A percentile compares a stretch with the other conserved stretches of the same genome.
Evolutionary conservation across 768 basidiomycete genomes (phyloP).

Genomic region (Solioccasus polychromus): DNA sequence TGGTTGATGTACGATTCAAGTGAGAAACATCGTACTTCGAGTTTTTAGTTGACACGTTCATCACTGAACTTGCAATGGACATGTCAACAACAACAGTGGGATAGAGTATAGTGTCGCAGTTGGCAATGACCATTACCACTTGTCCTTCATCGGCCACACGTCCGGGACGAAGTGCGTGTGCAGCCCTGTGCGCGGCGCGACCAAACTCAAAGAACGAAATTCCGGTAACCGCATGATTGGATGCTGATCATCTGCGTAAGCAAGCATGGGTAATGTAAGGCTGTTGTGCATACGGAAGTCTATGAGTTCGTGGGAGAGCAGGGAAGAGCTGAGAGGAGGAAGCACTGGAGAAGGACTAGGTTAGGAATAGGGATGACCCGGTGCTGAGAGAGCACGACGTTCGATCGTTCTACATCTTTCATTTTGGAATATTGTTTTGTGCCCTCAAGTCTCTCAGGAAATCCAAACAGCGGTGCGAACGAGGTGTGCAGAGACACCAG

Average conservation of each 20-base stretch:
- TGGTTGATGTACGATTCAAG: conserved; percentile 10
- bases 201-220: too few relatives aligned
- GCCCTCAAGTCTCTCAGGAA: too few relatives aligned
- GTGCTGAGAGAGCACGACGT: too few relatives aligned
- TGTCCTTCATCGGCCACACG: conserved; percentile 17
- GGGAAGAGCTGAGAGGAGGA: conserved; percentile 15
- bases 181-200: conserved; percentile 31
- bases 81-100: too few relatives aligned
- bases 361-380: too few relatives aligned
- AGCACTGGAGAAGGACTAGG: conserved; percentile 3
- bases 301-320: conserved; percentile 14
- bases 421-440: too few relatives aligned
- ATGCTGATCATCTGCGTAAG: conserved; percentile 12
- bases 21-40: conserved; percentile 23
- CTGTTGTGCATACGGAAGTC: too few relatives aligned
- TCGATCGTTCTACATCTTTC: too few relatives aligned
- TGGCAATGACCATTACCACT: conserved; percentile 32
- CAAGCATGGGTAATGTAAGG: conserved; percentile 10
- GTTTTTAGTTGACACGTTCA: conserved; percentile 28
- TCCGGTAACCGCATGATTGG: too few relatives aligned
- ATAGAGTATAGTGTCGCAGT: conserved; percentile 25
- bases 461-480: too few relatives aligned
- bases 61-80: conserved; percentile 27
- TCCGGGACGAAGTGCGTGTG: conserved; percentile 18
- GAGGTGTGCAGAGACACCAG: too few relatives aligned